Base-by-base conservation (phyloP, 2,329 filamentous ascomycete species). In the Pseudopyricularia javanii region DNA sequence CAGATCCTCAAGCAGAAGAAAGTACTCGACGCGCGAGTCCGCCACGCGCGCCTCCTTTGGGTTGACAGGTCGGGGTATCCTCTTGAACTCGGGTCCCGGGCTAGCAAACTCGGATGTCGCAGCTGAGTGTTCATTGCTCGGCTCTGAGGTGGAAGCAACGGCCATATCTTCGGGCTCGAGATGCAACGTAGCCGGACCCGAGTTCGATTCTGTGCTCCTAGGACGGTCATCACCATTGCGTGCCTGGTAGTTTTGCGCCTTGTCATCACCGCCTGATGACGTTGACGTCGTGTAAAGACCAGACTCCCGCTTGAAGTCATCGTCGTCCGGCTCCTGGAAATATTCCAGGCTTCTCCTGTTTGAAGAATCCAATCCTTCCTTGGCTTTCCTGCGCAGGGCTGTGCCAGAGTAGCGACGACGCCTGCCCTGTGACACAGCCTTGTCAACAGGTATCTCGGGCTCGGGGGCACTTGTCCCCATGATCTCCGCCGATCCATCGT, bases 1-100 rank as follows among this genome's bases (percentile, higher is more conserved):
- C 49, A 98, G 77, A 65, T 98, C 93, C 68, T 98, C 93, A 9
- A 98, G 73, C 1, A 98, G 75, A 14, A 98, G 73, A 64, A 98
- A 98, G 64, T 91, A 95, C 61, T 96, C 88, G 4, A 95, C 87
- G 32, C 91, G 83, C 3, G 74, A 75, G 54, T 80, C 75, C 60
- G 79, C 76, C 11, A 75, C 78, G 61, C 87, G 83, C 1, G 85
- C 86, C 63, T 89, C 85, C 66, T 89, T 89, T 1, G 86, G 86
- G 60, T 90, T 90, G 57, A 83, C 71, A 0, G 86, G 86, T 9
- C 80, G 72, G 26, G 76, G 72, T 9, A 82, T 73, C 59, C 70
- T 71, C 52, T 61, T 62, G 37, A 70, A 60, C 49, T 71, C 71
- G 43, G 60, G 56, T 3, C 65, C 61, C 2, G 70, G 70, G 50